Evolutionary conservation across 352 stramenopile genomes (phyloP).

Genomic region (Phytophthora cajani): DNA sequence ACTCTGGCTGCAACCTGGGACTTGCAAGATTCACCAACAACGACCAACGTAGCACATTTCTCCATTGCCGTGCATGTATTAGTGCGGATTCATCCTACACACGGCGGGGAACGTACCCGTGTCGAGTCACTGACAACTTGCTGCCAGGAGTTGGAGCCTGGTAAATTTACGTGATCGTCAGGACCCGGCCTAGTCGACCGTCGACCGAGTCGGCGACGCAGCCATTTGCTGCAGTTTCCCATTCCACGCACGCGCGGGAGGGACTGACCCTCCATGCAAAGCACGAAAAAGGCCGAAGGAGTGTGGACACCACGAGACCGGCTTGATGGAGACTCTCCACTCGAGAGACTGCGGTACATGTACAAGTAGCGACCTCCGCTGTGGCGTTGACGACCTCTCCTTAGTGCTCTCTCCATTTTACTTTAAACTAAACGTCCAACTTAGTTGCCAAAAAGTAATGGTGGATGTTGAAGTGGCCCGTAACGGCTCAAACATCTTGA

Average conservation of each 20-base stretch:
- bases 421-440: not conserved
- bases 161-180: too few relatives aligned
- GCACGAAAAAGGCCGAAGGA: constrained; percentile 25
- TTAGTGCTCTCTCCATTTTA: not conserved
- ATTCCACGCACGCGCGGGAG: not conserved
- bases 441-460: not conserved
- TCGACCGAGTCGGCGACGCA: not conserved
- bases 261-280: not conserved
- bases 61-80: too few relatives aligned
- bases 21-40: too few relatives aligned
- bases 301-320: constrained; percentile 2
- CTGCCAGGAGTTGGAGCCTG: too few relatives aligned
- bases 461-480: constrained; percentile 29
- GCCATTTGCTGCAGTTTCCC: not conserved
- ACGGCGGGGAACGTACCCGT: too few relatives aligned
- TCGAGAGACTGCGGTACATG: too few relatives aligned
- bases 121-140: too few relatives aligned
- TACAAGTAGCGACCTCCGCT: not conserved
- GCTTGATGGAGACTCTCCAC: not conserved
- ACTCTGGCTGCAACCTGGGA: too few relatives aligned
- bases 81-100: too few relatives aligned
- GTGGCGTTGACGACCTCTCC: too few relatives aligned
- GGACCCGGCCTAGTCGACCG: too few relatives aligned
- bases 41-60: too few relatives aligned
- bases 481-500: constrained; percentile 26